Percentiles rank a stretch among this genome's conserved stretches.
phyloP scores from a whole-genome alignment of 1,284 basidiomycete genomes.

The Cryptococcus sp. region DNA sequence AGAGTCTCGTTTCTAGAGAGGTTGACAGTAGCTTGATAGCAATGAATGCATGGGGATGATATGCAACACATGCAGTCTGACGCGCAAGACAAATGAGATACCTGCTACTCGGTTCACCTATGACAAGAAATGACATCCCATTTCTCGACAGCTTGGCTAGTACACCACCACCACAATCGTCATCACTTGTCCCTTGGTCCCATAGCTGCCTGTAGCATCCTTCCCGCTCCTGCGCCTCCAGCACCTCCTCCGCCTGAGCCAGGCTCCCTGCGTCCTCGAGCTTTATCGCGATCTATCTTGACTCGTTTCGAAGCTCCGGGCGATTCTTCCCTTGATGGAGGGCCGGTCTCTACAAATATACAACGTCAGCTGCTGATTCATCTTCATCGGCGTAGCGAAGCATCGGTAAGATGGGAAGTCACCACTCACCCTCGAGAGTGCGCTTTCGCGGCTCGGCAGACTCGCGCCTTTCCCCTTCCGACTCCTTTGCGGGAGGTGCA shows the following conservation, averaged over 20 bases:
- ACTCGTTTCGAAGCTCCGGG: constrained; percentile 31
- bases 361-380: background rate
- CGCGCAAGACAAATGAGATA: too few species aligned
- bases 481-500: background rate
- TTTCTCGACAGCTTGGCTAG: background rate
- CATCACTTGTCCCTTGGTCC: constrained; percentile 13
- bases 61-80: too few species aligned
- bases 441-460: constrained; percentile 29
- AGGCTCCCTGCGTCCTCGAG: constrained; percentile 12
- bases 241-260: background rate
- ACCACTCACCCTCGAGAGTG: constrained; percentile 31
- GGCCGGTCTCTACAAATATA: constrained; percentile 2
- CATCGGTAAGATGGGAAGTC: background rate
- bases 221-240: constrained; percentile 5
- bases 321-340: constrained; percentile 26
- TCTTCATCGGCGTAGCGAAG: background rate
- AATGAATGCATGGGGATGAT: too few species aligned
- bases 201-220: constrained; percentile 20
- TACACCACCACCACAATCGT: background rate
- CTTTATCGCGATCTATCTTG: constrained; percentile 31
- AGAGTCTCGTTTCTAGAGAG: too few species aligned
- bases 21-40: too few species aligned
- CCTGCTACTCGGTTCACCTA: too few species aligned
- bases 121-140: too few species aligned
- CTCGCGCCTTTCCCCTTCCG: background rate